A percentile compares a stretch with the other conserved stretches of the same genome.
phyloP scores from a whole-genome alignment of 768 basidiomycete genomes.

The Mycena metata region DNA sequence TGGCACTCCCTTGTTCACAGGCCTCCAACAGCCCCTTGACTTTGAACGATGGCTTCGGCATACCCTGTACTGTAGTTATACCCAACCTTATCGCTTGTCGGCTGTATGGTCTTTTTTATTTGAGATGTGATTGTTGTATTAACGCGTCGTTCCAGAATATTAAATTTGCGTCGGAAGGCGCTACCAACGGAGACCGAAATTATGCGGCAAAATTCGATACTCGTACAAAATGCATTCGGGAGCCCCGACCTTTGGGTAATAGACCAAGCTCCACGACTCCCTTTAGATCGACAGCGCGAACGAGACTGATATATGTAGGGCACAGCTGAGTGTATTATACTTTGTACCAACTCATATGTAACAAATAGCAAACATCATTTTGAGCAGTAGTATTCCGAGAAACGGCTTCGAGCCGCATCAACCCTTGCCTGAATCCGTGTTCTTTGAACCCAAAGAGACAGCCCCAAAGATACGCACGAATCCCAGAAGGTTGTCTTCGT shows the following conservation, averaged over 20 bases:
- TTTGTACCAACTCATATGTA: not conserved
- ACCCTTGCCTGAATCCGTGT: constrained; percentile 76
- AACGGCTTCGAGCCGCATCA: constrained; percentile 56
- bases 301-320: too few relatives aligned
- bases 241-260: constrained; percentile 28
- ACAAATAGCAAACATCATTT: constrained; percentile 4
- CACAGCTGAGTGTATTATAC: constrained; percentile 7
- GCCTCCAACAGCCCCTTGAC: constrained; percentile 43
- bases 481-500: constrained; percentile 71
- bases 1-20: constrained; percentile 4
- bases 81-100: constrained; percentile 57
- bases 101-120: constrained; percentile 42
- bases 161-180: constrained; percentile 56
- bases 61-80: constrained; percentile 53
- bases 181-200: constrained; percentile 51
- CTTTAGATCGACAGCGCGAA: not conserved
- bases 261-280: not conserved
- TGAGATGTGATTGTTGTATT: not conserved
- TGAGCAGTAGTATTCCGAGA: constrained; percentile 48
- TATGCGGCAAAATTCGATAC: constrained; percentile 44
- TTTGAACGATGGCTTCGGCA: constrained; percentile 50
- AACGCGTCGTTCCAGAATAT: constrained; percentile 47
- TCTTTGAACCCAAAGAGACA: constrained; percentile 49
- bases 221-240: constrained; percentile 40
- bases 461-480: constrained; percentile 53